phyloP scores from a whole-genome alignment of 2,329 filamentous ascomycete species.

The Fusarium tricinctum region DNA sequence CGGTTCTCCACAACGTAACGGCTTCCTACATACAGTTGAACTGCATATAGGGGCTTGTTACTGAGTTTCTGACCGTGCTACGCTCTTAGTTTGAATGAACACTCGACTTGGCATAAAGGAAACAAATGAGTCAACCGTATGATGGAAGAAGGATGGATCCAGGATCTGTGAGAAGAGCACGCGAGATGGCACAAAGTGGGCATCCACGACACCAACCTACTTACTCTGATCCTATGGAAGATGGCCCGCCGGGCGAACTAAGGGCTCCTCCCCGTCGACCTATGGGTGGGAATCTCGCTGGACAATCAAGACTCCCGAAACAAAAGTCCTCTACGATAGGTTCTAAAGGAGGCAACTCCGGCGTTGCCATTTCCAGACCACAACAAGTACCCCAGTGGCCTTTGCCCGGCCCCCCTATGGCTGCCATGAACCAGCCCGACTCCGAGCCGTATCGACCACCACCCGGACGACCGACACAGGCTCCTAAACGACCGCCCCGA shows the following conservation, averaged over 20 bases:
- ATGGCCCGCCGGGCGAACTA: conserved; percentile 45
- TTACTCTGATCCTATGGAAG: conserved; percentile 49
- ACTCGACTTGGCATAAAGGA: conserved; percentile 41
- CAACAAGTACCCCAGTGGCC: conserved; percentile 69
- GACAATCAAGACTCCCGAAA: conserved; percentile 37
- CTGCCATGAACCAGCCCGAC: conserved; percentile 52
- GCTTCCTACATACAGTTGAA: conserved; percentile 47
- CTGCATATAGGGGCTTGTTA: conserved; percentile 38
- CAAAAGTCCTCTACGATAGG: conserved; percentile 39
- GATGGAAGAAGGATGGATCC: conserved; percentile 68
- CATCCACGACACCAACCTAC: conserved; percentile 44
- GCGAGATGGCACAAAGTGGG: conserved; percentile 66
- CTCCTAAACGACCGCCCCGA: conserved; percentile 71
- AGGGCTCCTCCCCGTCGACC: conserved; percentile 50
- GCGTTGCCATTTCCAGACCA: conserved; percentile 67
- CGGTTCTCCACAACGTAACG: conserved; percentile 29
- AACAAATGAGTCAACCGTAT: conserved; percentile 69
- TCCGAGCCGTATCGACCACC: conserved; percentile 65
- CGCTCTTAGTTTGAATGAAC: conserved; percentile 40
- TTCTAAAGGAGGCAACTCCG: conserved; percentile 42
- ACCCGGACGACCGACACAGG: conserved; percentile 61
- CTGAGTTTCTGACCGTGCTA: conserved; percentile 25
- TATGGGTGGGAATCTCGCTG: conserved; percentile 38
- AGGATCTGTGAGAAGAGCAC: conserved; percentile 67
- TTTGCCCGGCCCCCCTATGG: conserved; percentile 58